Evolutionary conservation across 345 rosid genomes (phyloP).

Genomic region (Hypericum androsaemum): DNA sequence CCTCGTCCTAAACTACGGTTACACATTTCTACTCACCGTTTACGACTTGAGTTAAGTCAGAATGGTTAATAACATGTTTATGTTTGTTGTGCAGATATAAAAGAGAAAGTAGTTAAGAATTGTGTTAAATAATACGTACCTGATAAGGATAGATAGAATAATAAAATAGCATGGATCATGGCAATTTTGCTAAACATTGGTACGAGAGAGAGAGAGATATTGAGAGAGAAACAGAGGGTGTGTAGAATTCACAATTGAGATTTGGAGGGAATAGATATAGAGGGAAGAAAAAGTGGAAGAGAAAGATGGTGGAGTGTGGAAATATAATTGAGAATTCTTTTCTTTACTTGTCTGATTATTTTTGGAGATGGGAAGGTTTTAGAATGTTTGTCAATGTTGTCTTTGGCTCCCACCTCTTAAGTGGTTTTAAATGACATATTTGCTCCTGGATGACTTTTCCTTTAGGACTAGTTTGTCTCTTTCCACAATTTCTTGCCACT

Average conservation of each 20-base stretch:
- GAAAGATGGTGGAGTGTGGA: not conserved
- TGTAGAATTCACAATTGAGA: constrained; percentile 17
- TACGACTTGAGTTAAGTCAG: too few species aligned
- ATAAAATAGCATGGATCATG: constrained; percentile 29
- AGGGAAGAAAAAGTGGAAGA: constrained; percentile 1
- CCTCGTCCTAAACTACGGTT: too few species aligned
- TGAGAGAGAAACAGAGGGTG: not conserved
- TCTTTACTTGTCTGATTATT: constrained; percentile 38
- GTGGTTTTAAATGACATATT: constrained; percentile 15
- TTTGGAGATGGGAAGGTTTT: constrained; percentile 1
- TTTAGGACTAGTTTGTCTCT: constrained; percentile 14
- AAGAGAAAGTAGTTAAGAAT: too few species aligned
- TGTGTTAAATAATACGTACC: constrained; percentile 21
- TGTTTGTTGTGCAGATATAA: too few species aligned
- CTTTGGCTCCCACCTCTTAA: constrained; percentile 20
- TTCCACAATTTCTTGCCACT: constrained; percentile 23
- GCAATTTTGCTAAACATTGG: constrained; percentile 18
- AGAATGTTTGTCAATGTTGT: constrained; percentile 38
- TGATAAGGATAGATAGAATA: constrained; percentile 28
- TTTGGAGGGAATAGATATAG: constrained; percentile 9
- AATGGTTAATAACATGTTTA: too few species aligned
- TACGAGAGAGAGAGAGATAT: constrained; percentile 11
- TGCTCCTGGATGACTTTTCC: constrained; percentile 4
- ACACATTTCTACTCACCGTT: too few species aligned
- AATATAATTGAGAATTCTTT: constrained; percentile 30